Percentiles rank a stretch among this genome's conserved stretches.
phyloP scores from a whole-genome alignment of 192 early-diverging fungal species.

The Umbelopsis isabellina region DNA sequence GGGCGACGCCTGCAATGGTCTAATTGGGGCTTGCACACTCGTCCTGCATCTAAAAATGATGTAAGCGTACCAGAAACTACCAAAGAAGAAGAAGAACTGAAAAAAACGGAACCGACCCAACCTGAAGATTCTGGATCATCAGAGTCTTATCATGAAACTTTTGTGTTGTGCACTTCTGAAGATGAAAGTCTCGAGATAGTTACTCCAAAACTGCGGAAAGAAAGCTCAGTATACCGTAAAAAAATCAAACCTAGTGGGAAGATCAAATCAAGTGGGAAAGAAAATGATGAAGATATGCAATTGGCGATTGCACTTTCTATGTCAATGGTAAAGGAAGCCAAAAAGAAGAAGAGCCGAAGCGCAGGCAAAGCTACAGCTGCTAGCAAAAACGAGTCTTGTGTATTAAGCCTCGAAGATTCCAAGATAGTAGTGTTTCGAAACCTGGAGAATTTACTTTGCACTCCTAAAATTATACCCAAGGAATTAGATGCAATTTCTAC shows the following conservation, averaged over 20 bases:
- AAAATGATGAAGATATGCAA: not conserved
- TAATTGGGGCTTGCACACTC: not conserved
- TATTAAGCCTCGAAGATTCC: conserved; percentile 8
- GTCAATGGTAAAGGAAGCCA: not conserved
- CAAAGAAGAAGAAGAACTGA: no score
- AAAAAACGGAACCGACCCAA: no score
- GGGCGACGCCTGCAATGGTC: conserved; percentile 5
- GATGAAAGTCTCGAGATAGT: not conserved
- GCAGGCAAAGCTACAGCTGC: not conserved
- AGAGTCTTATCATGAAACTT: not conserved
- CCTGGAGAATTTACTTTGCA: conserved; percentile 1
- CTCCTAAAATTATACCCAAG: not conserved
- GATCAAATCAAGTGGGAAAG: not conserved
- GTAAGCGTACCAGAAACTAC: no score
- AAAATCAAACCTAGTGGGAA: no score
- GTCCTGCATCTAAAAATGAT: not conserved
- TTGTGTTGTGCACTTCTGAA: conserved; percentile 2
- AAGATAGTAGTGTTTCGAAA: not conserved
- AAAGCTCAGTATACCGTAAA: not conserved
- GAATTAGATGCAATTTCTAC: not conserved
- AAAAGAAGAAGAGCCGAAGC: not conserved
- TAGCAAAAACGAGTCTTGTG: not conserved
- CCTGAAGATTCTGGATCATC: no score
- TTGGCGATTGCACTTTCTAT: not conserved
- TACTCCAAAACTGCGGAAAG: not conserved